Conservation (phyloP, 2,329 filamentous ascomycete genomes). For the Aureobasidium leucospermi region DNA sequence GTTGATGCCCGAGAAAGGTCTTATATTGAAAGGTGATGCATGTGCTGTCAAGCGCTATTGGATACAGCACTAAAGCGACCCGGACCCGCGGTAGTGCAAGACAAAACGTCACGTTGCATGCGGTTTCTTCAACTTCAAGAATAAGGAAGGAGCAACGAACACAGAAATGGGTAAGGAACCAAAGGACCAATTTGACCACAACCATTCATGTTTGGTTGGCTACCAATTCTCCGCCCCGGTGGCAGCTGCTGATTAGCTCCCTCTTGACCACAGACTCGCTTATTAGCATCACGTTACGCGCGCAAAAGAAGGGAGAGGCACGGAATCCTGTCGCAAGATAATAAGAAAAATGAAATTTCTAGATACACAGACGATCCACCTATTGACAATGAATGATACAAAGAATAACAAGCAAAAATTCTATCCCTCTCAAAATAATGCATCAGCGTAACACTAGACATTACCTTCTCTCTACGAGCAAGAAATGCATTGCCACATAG, state of each 20-base stretch:
- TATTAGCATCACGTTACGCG: not conserved
- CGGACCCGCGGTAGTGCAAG: not conserved
- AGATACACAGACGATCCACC: not conserved
- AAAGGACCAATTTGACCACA: not conserved
- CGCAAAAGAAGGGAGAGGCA: not conserved
- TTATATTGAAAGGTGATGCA: slow-evolving; percentile 1
- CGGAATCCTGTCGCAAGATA: not conserved
- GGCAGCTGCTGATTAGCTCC: not conserved
- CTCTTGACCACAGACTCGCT: not conserved
- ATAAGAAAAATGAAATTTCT: not conserved
- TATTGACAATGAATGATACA: not conserved
- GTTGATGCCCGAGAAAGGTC: not conserved
- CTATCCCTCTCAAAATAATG: not conserved
- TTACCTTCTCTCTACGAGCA: slow-evolving; percentile 76
- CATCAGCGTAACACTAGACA: not conserved
- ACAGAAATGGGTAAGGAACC: not conserved
- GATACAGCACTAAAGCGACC: not conserved
- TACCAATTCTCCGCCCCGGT: not conserved
- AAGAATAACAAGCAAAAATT: not conserved
- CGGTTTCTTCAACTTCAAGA: not conserved
- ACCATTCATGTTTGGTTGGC: not conserved
- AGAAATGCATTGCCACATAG: slow-evolving; percentile 85
- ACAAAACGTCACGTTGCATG: not conserved
- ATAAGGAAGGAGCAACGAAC: not conserved
- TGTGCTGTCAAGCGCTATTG: slow-evolving; percentile 5